Evolutionary conservation across 805 yeast genomes (phyloP), one percentile per base, ranked within the genome.

Genomic region (Yamadazyma sp.): DNA sequence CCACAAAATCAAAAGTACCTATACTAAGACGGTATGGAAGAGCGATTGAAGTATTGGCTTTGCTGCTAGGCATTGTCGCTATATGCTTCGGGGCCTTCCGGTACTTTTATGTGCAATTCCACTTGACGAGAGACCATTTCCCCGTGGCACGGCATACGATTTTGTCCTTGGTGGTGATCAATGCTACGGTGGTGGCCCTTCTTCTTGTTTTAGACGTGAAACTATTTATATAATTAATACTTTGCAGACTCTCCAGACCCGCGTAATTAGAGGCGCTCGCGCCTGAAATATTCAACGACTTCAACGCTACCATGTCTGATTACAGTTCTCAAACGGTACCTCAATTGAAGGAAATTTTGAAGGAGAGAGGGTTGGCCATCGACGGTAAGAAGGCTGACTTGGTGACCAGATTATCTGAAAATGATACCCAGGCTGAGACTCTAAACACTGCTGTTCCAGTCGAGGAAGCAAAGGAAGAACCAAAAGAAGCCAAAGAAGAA

Each of bases 311-410:
- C 28, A 78, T 78, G 82, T 47, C 77, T 12, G 72, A 71, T 8
- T 82, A 80, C 56, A 55, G 77, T n/a, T 54, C 80, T n/a, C 72
- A 77, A 46, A 82, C 90, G 2, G 96, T 89, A 35, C 80, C 82
- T 13, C 95, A 89, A 67, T 73, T 91, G 60, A 90, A 86, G 58
- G 95, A 84, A 45, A 53, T 77, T 40, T 73, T 91, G 50, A 82
- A 82, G 50, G 61, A 72, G 15, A 79, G 80, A 44, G 84, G 82
- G 1, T 73, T 91, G 35, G 59, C 93, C 2, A 67, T 70, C 5
- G 75, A 75, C 26, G 98, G 98, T 15, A 80, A 86, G 50, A 91
- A 91, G 60, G 80, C 83, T 28, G 96, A 88, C 36, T 65, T 84
- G 48, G 67, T 84, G 40, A 75, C 75, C 11, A 73, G 93, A 50